These are phyloP conservation scores for Hypoxylon rickii DNA, from an alignment of 495 filamentous ascomycete genomes.

Conservation along the genomic window DNA sequence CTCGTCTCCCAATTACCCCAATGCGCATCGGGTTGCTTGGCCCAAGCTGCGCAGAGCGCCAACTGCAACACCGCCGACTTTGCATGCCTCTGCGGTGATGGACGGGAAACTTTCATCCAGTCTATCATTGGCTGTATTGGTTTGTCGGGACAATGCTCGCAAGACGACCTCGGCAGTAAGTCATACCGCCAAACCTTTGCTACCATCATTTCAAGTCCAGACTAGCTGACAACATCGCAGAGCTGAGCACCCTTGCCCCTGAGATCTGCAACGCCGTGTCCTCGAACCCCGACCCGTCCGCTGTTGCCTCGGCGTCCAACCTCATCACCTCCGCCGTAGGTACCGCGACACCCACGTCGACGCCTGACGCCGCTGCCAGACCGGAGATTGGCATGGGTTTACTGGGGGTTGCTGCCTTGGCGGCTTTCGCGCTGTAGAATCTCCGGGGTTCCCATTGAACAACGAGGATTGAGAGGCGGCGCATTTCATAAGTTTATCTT, in stretches of 20 bases:
- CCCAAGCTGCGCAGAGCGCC: constrained; percentile 16
- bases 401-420: constrained; percentile 28
- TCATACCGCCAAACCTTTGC: not conserved
- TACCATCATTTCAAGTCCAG: not conserved
- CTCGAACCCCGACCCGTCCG: constrained; percentile 33
- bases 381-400: constrained; percentile 33
- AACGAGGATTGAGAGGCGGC: not conserved
- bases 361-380: constrained; percentile 26
- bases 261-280: constrained; percentile 35
- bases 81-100: constrained; percentile 31
- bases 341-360: constrained; percentile 17
- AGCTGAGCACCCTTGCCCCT: constrained; percentile 18
- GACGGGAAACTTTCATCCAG: constrained; percentile 14
- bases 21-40: constrained; percentile 35
- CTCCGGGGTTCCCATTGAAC: not conserved
- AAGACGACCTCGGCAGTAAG: constrained; percentile 33
- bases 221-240: constrained; percentile 26
- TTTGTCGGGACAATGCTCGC: constrained; percentile 17
- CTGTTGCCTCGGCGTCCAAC: constrained; percentile 35
- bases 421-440: constrained; percentile 24
- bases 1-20: constrained; percentile 34
- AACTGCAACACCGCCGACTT: constrained; percentile 35
- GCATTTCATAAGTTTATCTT: constrained; percentile 2
- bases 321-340: constrained; percentile 33
- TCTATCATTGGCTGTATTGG: constrained; percentile 27